Conservation (phyloP, 768 basidiomycete genomes). For the Phallus indusiatus region DNA sequence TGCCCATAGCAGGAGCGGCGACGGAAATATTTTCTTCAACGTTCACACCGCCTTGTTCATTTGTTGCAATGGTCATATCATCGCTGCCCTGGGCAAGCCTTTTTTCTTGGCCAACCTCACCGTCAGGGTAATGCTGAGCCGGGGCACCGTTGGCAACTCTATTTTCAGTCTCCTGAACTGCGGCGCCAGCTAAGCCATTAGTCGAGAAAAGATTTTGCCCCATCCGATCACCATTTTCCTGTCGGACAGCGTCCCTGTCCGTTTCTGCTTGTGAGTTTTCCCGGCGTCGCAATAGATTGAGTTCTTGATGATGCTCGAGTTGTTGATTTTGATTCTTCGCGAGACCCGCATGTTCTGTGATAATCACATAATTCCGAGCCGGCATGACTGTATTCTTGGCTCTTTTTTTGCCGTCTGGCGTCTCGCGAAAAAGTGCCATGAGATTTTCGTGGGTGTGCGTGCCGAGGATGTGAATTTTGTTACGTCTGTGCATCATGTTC, state of each 20-base stretch:
- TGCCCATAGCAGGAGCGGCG: slow-evolving; percentile 6
- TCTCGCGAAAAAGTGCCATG: slow-evolving; percentile 11
- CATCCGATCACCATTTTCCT: no score
- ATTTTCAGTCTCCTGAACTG: neutral
- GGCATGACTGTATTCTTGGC: slow-evolving; percentile 8
- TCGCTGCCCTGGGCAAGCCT: neutral
- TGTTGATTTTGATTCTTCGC: neutral
- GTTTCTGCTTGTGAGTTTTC: no score
- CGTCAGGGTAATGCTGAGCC: no score
- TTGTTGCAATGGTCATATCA: slow-evolving; percentile 8
- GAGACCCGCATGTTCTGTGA: slow-evolving; percentile 13
- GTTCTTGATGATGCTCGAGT: neutral
- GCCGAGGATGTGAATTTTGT: slow-evolving; percentile 10
- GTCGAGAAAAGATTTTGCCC: no score
- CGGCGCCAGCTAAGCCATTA: neutral
- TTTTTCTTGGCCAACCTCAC: neutral
- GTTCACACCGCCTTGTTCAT: slow-evolving; percentile 2
- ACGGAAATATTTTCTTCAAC: slow-evolving; percentile 6
- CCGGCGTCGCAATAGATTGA: no score
- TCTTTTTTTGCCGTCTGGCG: slow-evolving; percentile 11
- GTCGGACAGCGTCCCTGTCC: no score
- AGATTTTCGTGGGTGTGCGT: slow-evolving; percentile 12
- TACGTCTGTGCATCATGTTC: slow-evolving; percentile 11
- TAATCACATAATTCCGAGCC: slow-evolving; percentile 11
- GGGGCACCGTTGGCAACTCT: neutral